These are phyloP conservation scores for Phytophthora fragariae DNA, from an alignment of 352 stramenopile species.

Conservation along the genomic window DNA sequence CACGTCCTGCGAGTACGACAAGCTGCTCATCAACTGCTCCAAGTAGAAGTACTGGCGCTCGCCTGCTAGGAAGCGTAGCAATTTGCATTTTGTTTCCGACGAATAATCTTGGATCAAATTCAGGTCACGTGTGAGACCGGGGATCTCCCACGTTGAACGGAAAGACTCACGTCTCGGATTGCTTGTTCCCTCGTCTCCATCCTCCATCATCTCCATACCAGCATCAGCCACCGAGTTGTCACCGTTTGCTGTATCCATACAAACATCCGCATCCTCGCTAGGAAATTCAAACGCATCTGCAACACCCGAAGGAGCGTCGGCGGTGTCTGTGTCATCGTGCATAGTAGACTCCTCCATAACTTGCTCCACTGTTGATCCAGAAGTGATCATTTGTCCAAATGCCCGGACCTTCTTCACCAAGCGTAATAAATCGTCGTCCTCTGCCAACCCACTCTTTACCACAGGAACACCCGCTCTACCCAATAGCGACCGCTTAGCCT, in stretches of 20 bases:
- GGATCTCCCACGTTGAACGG: constrained; percentile 64
- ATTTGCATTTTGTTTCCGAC: constrained; percentile 64
- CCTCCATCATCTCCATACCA: not conserved
- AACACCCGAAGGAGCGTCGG: constrained; percentile 3
- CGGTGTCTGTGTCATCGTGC: not conserved
- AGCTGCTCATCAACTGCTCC: constrained; percentile 45
- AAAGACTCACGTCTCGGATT: constrained; percentile 50
- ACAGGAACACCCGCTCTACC: constrained; percentile 4
- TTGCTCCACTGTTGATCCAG: constrained; percentile 7
- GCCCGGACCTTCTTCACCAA: constrained; percentile 45
- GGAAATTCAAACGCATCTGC: constrained; percentile 23
- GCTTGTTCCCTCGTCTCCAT: constrained; percentile 25
- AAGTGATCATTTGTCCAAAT: constrained; percentile 49
- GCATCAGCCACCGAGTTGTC: constrained; percentile 10
- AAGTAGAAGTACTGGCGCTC: constrained; percentile 86
- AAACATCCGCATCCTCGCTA: constrained; percentile 21
- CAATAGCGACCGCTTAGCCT: constrained; percentile 5
- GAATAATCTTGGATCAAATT: constrained; percentile 86
- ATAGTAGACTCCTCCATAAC: constrained; percentile 2
- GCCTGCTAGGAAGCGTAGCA: constrained; percentile 66
- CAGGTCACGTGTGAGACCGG: constrained; percentile 65
- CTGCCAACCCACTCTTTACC: not conserved
- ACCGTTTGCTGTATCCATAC: constrained; percentile 10
- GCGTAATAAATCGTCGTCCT: constrained; percentile 32
- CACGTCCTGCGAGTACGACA: constrained; percentile 26